Evolutionary conservation across 495 filamentous ascomycete genomes (phyloP).

Genomic region (Tuber indicum): DNA sequence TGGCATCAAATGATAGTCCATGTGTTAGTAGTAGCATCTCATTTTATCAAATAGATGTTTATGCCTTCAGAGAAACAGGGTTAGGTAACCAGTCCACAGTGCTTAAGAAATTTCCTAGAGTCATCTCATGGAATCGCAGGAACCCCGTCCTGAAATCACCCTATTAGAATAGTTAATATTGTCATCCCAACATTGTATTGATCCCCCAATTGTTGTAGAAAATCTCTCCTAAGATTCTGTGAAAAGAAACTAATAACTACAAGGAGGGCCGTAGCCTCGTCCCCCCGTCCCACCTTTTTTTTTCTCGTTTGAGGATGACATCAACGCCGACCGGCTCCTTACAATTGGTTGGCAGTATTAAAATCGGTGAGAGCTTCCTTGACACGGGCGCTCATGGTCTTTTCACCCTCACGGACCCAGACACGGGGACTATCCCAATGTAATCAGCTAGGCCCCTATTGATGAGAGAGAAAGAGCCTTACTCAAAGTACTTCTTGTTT

Average conservation of each 20-base stretch:
- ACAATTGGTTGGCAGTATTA: slow-evolving; percentile 79
- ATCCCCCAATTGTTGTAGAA: not conserved
- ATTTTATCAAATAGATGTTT: not conserved
- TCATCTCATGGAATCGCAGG: not conserved
- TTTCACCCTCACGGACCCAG: slow-evolving; percentile 92
- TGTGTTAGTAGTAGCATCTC: not conserved
- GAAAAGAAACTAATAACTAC: slow-evolving; percentile 7
- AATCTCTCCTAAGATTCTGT: not conserved
- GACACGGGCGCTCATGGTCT: slow-evolving; percentile 84
- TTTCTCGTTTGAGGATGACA: not conserved
- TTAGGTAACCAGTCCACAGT: not conserved
- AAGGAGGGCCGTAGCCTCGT: slow-evolving; percentile 4
- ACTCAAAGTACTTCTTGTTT: slow-evolving; percentile 98
- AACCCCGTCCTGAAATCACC: not conserved
- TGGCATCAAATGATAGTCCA: not conserved
- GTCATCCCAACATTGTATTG: not conserved
- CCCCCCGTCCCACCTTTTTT: not conserved
- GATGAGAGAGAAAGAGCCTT: slow-evolving; percentile 7
- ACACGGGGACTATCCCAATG: slow-evolving; percentile 47
- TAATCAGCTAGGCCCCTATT: not conserved
- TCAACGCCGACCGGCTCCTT: slow-evolving; percentile 43
- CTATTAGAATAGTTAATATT: not conserved
- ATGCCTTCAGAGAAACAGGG: not conserved
- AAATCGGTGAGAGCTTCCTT: slow-evolving; percentile 80
- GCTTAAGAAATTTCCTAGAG: not conserved